Evolutionary conservation across 768 basidiomycete species (phyloP).

Genomic region (Pisolithus microcarpus): DNA sequence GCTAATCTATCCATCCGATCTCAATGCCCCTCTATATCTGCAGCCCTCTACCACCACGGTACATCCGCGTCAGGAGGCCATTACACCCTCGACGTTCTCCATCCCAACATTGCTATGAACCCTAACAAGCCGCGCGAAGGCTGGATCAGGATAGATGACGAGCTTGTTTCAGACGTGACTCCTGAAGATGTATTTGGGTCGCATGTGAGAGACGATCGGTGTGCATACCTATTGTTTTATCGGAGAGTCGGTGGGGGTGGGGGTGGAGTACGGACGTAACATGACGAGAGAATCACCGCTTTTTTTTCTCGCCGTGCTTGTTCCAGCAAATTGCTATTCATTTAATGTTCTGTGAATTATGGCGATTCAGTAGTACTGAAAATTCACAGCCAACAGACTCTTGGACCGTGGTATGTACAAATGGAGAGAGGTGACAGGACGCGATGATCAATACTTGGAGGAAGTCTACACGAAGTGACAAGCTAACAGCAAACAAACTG

Average conservation of each 20-base stretch:
- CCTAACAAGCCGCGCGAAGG: slow-evolving; percentile 42
- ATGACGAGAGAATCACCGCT: too few relatives aligned
- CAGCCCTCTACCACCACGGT: slow-evolving; percentile 92
- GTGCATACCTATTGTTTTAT: slow-evolving; percentile 88
- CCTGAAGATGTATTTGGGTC: slow-evolving; percentile 65
- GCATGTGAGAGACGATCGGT: slow-evolving; percentile 50
- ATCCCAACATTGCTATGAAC: slow-evolving; percentile 53
- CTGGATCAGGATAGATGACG: slow-evolving; percentile 95
- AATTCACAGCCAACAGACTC: too few relatives aligned
- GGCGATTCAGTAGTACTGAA: too few relatives aligned
- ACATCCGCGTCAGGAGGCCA: slow-evolving; percentile 86
- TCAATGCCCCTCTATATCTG: neutral
- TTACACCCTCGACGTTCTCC: slow-evolving; percentile 87
- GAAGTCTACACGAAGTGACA: too few relatives aligned
- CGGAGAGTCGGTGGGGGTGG: slow-evolving; percentile 38
- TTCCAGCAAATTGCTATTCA: neutral
- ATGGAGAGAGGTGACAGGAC: too few relatives aligned
- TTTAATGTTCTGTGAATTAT: too few relatives aligned
- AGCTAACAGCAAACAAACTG: too few relatives aligned
- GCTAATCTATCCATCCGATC: neutral
- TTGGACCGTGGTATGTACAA: too few relatives aligned
- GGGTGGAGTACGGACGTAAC: slow-evolving; percentile 6
- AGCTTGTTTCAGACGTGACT: slow-evolving; percentile 67
- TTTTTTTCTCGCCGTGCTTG: neutral
- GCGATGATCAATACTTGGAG: too few relatives aligned